phyloP scores from a whole-genome alignment of 768 basidiomycete species.

The Rhodosporidiobolus sp. region DNA sequence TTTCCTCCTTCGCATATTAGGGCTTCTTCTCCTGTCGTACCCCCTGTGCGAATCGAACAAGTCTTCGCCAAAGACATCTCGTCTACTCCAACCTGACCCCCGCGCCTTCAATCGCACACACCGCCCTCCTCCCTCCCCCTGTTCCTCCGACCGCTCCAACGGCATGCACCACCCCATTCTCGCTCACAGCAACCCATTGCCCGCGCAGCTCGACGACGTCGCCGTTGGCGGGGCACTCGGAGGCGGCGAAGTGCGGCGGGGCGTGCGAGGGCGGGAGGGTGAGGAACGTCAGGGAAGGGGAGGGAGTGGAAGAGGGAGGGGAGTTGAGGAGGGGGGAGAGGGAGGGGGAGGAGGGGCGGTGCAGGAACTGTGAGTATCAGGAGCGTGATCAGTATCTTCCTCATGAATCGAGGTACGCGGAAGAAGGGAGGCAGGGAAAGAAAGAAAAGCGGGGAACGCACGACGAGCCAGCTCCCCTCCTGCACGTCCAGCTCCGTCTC shows the following conservation, averaged over 20 bases:
- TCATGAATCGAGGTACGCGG: too few species aligned
- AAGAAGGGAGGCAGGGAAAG: background rate
- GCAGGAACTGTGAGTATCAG: constrained; percentile 13
- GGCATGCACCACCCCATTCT: constrained; percentile 6
- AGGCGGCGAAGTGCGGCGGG: background rate
- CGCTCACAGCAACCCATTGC: constrained; percentile 6
- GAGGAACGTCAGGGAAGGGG: constrained; percentile 12
- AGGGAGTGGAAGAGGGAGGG: background rate
- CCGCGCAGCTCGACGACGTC: background rate
- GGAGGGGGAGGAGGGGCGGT: background rate
- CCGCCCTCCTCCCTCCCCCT: background rate
- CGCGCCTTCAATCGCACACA: constrained; percentile 6
- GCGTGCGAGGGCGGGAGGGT: constrained; percentile 17
- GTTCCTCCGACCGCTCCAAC: background rate
- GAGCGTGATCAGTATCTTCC: too few species aligned
- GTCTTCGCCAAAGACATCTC: too few species aligned
- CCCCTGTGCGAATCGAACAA: too few species aligned
- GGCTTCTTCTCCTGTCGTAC: too few species aligned
- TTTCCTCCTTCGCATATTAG: too few species aligned
- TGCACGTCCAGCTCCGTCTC: constrained; percentile 35
- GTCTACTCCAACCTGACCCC: background rate
- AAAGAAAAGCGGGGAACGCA: background rate
- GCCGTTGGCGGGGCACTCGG: background rate
- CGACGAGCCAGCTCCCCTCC: constrained; percentile 11
- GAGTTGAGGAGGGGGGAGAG: background rate